Base-by-base conservation (phyloP, 2,329 filamentous ascomycete species). In the Penicillium glabrum region DNA sequence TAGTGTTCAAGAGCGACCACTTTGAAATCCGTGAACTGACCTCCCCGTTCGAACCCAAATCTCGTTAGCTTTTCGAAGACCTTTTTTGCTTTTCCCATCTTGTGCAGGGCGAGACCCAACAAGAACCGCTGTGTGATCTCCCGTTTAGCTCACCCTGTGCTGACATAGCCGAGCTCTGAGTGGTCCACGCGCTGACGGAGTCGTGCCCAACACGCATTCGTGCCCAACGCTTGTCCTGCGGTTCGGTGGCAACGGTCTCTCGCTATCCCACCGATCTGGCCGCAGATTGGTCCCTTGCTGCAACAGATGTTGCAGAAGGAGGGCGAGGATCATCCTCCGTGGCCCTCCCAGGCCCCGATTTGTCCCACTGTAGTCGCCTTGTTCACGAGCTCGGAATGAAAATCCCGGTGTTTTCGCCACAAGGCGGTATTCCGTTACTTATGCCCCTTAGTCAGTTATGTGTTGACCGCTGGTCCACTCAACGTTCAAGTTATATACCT, bases 141-240 rank as follows among this genome's bases (percentile, higher is more conserved):
- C 58, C 57, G 61, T 61, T 56, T 56, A 53, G 53, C 58, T 49
- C 21, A 8, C 31, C 16, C 19, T 37, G 58, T 37, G 59, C 62
- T 64, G 62, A 63, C 62, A 59, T 35, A 55, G 56, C 52, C 58
- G 57, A 54, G 53, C 54, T 52, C 49, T 61, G 62, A 65, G 62
- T 62, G 59, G 56, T 53, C 54, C 53, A 51, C 33, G 44, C 44
- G 27, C 16, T 41, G 24, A 53, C 55, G 53, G 55, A 51, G 59
- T 46, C 57, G 51, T 74, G 71, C 72, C 72, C 71, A 72, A 74
- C 67, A 72, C 68, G 68, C 70, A 74, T 74, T 69, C 60, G 62
- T 73, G 72, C 72, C 72, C 72, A 74, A 74, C 70, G 59, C 58
- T 55, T 55, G 45, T 54, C 54, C 48, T 37, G 55, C 35, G 50